A percentile compares a stretch with the other conserved stretches of the same genome.
Evolutionary conservation across 2,329 filamentous ascomycete genomes (phyloP).

Genomic region (Colletotrichum destructivum): DNA sequence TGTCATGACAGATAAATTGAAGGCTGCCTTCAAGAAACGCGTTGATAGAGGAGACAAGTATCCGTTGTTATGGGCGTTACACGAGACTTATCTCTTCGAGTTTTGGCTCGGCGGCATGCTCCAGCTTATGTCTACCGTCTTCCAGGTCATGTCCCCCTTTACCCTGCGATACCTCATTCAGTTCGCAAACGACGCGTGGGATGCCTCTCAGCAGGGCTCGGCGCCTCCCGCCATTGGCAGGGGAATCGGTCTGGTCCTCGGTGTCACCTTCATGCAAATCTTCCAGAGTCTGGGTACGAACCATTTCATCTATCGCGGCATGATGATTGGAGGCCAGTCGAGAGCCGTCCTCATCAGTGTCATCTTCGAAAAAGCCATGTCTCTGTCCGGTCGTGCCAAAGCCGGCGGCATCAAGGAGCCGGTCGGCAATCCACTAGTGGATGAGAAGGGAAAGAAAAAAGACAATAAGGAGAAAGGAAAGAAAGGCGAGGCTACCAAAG

Average conservation of each 20-base stretch:
- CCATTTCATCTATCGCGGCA: constrained; percentile 93
- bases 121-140: constrained; percentile 79
- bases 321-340: constrained; percentile 89
- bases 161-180: constrained; percentile 87
- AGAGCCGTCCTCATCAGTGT: constrained; percentile 86
- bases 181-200: constrained; percentile 86
- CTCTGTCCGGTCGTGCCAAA: constrained; percentile 87
- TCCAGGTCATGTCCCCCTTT: constrained; percentile 89
- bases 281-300: constrained; percentile 85
- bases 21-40: constrained; percentile 78
- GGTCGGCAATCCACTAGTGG: constrained; percentile 63
- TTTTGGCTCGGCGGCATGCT: constrained; percentile 88
- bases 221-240: constrained; percentile 78
- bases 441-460: constrained; percentile 56
- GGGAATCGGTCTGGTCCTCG: constrained; percentile 87
- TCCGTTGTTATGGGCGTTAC: constrained; percentile 84
- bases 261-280: constrained; percentile 88
- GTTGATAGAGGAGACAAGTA: constrained; percentile 77
- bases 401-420: constrained; percentile 77
- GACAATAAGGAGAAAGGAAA: constrained; percentile 58
- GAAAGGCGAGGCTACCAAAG: constrained; percentile 56
- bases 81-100: constrained; percentile 88
- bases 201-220: constrained; percentile 65
- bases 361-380: constrained; percentile 95
- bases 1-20: constrained; percentile 76